Conservation (phyloP, 495 filamentous ascomycete species). For the Chaetomium fimeti region DNA sequence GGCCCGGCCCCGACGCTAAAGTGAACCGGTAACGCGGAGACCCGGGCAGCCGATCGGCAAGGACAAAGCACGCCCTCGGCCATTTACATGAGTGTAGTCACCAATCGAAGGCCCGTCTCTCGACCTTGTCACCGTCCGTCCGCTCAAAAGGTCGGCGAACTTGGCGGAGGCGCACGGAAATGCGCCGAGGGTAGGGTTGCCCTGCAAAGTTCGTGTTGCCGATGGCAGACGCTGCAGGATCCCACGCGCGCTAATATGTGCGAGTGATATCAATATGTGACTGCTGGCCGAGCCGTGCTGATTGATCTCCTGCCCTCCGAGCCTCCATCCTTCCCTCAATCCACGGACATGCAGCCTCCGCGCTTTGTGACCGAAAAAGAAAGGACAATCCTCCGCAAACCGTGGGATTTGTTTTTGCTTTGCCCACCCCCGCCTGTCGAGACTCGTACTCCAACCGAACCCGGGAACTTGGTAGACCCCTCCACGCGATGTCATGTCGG, state of each 20-base stretch:
- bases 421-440: not conserved
- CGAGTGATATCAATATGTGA: constrained; percentile 4
- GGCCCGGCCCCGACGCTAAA: not conserved
- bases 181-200: not conserved
- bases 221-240: constrained; percentile 9
- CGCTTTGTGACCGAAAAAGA: not conserved
- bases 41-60: not conserved
- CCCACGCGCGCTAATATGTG: not conserved
- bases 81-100: too few relatives aligned
- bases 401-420: not conserved
- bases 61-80: not conserved
- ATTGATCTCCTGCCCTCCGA: not conserved
- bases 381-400: not conserved
- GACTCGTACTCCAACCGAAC: not conserved
- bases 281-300: constrained; percentile 11
- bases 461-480: not conserved
- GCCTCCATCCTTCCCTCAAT: not conserved
- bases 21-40: not conserved
- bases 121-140: not conserved
- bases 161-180: not conserved
- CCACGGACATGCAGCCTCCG: constrained; percentile 14
- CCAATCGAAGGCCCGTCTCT: not conserved
- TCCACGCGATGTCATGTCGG: not conserved
- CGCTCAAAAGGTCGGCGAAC: not conserved
- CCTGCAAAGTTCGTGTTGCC: constrained; percentile 1